Conservation (phyloP, 768 basidiomycete species). For the Leccinum disarticulatum region DNA sequence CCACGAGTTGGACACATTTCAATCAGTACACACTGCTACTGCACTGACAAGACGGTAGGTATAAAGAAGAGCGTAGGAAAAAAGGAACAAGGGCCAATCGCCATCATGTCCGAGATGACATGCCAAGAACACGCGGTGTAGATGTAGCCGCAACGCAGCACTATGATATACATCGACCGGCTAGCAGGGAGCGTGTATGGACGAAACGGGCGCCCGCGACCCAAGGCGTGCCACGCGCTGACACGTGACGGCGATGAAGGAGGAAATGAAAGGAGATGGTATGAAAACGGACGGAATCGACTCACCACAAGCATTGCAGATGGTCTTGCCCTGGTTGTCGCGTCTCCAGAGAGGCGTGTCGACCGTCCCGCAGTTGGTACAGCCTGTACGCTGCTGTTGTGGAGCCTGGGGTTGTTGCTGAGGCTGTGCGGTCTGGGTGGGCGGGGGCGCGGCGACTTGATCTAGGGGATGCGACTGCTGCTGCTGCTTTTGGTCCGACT, state of each 20-base stretch:
- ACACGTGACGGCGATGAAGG: conserved; percentile 42
- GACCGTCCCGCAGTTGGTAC: conserved; percentile 74
- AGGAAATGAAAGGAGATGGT: conserved; percentile 36
- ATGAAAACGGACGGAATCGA: conserved; percentile 33
- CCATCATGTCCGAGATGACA: conserved; percentile 34
- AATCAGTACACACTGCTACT: conserved; percentile 39
- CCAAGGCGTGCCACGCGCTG: conserved; percentile 29
- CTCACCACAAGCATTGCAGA: conserved; percentile 92
- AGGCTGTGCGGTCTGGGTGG: conserved; percentile 21
- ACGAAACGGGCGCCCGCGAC: conserved; percentile 33
- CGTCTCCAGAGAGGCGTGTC: conserved; percentile 85
- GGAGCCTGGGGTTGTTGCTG: conserved; percentile 25
- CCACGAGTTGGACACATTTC: conserved; percentile 41
- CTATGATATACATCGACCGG: conserved; percentile 36
- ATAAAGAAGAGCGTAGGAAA: conserved; percentile 32
- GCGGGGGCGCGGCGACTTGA: conserved; percentile 31
- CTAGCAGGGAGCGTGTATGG: conserved; percentile 27
- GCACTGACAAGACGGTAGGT: conserved; percentile 35
- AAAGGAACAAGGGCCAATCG: conserved; percentile 35
- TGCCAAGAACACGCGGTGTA: conserved; percentile 35
- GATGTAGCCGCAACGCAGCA: conserved; percentile 33
- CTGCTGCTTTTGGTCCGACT: conserved; percentile 19
- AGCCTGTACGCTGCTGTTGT: conserved; percentile 45
- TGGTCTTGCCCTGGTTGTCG: conserved; percentile 75
- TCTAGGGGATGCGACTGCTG: conserved; percentile 16